Base-by-base conservation (phyloP, 805 yeast genomes). In the Lipomyces chichibuensis region DNA sequence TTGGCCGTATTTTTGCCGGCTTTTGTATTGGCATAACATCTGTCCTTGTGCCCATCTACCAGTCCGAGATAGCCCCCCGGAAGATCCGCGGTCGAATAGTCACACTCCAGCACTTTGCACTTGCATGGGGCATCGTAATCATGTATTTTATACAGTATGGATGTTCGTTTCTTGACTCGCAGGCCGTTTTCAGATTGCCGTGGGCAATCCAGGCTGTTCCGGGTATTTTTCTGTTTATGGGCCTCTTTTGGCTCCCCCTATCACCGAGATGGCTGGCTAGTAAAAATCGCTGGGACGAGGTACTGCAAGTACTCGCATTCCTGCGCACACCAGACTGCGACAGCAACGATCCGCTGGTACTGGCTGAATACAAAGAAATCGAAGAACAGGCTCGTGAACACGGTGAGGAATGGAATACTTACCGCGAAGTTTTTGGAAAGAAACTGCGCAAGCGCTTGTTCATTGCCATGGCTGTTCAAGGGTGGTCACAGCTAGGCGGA, bases 401-500 rank as follows among this genome's bases (percentile, higher is more conserved):
- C 66, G 78, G 89, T 57, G 96, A 49, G 53, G n/a, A 14, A 8
- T 49, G 13, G 23, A 49, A 23, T 25, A 23, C 25, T 25, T 49
- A 49, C 20, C 23, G 53, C 11, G 53, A 49, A 49, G 7, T 49
- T 5, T 49, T 49, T n/a, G 7, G 53, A 2, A 49, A 49, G 53
- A 49, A 49, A 92, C 75, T 52, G 88, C 97, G 2, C 96, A 91
- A 75, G 86, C 91, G 80, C 91, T 92, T 82, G 97, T 92, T 63
- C 88, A 95, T 0, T 92, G 92, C 78, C 92, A 92, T 79, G 97
- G 97, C 1, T 97, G 97, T 1, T 80, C 92, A 78, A 96, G 92
- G 59, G 92, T 92, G 77, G 97, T 92, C 76, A 90, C 90, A 73
- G 97, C 97, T 2, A 97, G 97, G 35, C 92, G 97, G 97, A 78